Evolutionary conservation across 306 rosid genomes (phyloP), one percentile per base, ranked within the genome.

Genomic region (Cotoneaster glaucophyllus): DNA sequence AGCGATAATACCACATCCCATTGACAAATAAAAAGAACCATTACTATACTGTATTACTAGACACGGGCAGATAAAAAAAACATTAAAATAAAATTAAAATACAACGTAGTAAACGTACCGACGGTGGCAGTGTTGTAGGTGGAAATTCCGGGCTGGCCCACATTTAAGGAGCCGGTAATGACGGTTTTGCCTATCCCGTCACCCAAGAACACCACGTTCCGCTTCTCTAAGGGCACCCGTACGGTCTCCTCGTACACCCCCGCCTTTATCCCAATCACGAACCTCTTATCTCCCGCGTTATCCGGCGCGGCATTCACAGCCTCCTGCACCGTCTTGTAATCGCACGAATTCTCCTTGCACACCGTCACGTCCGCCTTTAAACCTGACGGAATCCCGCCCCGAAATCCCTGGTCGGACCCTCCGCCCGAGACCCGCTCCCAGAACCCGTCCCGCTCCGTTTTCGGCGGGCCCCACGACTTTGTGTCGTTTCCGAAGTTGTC

Each of bases 181-280:
- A 95, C 90, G 1, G 97, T 95, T 69, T 88, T 87, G 8, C 93
- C 96, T 79, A 84, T 89, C 1, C 97, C 99, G 4, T 90, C 97
- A 0, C 99, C 99, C 71, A 89, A 75, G 15, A 95, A 90, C 19
- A 92, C 90, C 10, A 95, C 81, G 71, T 92, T 92, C 57, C 74
- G 79, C 82, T 92, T 95, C 77, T 77, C 84, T 3, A 89, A 52
- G 70, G 89, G 87, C 73, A 95, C 84, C 80, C 96, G 80, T 67
- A 95, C 97, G 19, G 67, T 95, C 68, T 95, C 99, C 18, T 86
- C 89, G 18, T 92, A 95, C 39, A 89, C 84, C 37, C 99, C 99
- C 54, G 82, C 90, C 78, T 78, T 92, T 9, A 95, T 86, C 21
- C 70, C 75, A 15, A 95, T 90, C 70, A 95, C 96, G 37, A 89